Conservation (phyloP, 129 eudicot species). For the Tagetes patula region DNA sequence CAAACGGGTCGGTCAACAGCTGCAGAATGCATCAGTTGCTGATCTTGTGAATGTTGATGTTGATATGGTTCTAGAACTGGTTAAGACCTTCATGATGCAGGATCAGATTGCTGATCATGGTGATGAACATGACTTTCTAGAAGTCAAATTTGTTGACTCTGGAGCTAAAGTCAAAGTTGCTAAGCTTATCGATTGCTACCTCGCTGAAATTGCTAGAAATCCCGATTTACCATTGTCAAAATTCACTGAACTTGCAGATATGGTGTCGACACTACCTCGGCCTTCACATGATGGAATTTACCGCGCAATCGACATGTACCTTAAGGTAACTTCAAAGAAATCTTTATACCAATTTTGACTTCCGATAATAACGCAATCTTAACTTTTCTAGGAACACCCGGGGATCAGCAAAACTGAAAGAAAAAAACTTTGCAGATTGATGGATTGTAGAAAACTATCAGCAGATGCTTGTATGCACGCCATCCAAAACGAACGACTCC, state of each 20-base stretch:
- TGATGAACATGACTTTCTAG: conserved; percentile 47
- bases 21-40: conserved; percentile 60
- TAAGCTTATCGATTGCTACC: conserved; percentile 71
- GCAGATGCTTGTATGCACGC: conserved; percentile 90
- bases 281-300: conserved; percentile 77
- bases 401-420: conserved; percentile 69
- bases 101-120: conserved; percentile 43
- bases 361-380: conserved; percentile 1
- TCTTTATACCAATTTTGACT: not conserved
- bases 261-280: conserved; percentile 61
- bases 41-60: conserved; percentile 58
- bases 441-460: conserved; percentile 86
- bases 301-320: conserved; percentile 86
- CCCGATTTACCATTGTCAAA: conserved; percentile 56
- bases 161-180: conserved; percentile 73
- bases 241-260: conserved; percentile 66
- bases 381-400: conserved; percentile 63
- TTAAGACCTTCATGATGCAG: conserved; percentile 65
- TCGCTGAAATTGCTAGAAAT: conserved; percentile 69
- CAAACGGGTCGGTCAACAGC: conserved; percentile 54
- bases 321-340: conserved; percentile 50
- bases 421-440: conserved; percentile 66
- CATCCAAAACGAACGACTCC: conserved; percentile 87
- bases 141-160: conserved; percentile 47
- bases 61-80: conserved; percentile 56